Percentiles rank a stretch among this genome's conserved stretches.
phyloP scores from a whole-genome alignment of 208 protist genomes.

The Leishmania lainsoni region DNA sequence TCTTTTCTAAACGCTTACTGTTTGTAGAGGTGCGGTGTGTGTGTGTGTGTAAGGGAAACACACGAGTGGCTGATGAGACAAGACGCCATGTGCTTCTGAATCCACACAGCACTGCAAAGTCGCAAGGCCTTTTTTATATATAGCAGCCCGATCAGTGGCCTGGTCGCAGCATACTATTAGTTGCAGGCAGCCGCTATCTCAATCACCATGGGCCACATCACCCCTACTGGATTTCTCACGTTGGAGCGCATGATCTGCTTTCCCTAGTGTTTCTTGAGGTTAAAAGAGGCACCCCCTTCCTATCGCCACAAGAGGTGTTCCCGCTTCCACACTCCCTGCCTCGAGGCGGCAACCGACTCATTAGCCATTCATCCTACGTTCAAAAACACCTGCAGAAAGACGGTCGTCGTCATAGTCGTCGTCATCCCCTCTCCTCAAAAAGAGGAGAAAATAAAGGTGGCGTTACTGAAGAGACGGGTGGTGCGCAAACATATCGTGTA shows the following conservation, averaged over 20 bases:
- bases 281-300: not conserved
- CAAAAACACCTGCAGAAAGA: not conserved
- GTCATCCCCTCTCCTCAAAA: not conserved
- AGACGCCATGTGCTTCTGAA: not conserved
- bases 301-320: not conserved
- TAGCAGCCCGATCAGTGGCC: not conserved
- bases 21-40: not conserved
- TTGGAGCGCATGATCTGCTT: not conserved
- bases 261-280: not conserved
- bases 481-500: not conserved
- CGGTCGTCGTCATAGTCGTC: not conserved
- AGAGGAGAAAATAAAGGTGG: constrained; percentile 1
- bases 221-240: not conserved
- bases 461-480: not conserved
- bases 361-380: not conserved
- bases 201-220: not conserved
- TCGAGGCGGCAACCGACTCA: not conserved
- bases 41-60: not conserved
- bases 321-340: not conserved
- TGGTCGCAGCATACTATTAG: not conserved
- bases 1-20: not conserved
- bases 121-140: not conserved
- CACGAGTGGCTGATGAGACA: not conserved
- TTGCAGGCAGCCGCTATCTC: not conserved
- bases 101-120: not conserved